These are phyloP conservation scores for Coffea humblotiana DNA, from an alignment of 305 asterid genomes.

Conservation along the genomic window DNA sequence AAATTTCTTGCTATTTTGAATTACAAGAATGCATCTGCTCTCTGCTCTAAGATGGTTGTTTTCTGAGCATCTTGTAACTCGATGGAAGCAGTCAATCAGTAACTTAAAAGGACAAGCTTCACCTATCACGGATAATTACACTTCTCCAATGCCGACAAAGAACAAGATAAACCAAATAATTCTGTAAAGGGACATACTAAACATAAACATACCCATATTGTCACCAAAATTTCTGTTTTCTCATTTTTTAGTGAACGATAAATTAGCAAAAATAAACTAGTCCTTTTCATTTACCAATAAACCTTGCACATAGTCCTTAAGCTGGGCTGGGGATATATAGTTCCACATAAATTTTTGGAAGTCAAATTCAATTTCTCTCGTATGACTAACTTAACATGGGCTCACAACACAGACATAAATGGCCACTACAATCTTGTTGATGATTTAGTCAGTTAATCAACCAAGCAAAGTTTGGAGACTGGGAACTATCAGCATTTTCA, in stretches of 20 bases:
- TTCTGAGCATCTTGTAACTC: background rate
- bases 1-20: background rate
- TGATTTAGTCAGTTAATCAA: background rate
- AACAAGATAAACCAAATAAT: background rate
- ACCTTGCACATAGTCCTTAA: background rate
- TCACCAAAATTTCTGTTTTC: background rate
- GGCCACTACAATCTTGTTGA: background rate
- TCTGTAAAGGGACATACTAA: background rate
- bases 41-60: background rate
- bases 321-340: background rate
- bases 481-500: background rate
- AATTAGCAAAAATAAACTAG: background rate
- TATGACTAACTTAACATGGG: background rate
- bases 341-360: background rate
- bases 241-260: too few species aligned
- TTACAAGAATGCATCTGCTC: background rate
- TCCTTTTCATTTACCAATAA: background rate
- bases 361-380: background rate
- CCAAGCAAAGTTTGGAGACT: background rate
- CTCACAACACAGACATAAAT: background rate
- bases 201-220: background rate
- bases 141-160: background rate
- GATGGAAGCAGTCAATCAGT: background rate
- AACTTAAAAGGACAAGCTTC: background rate
- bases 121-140: background rate